Percentiles rank a stretch among this genome's conserved stretches.
These are phyloP conservation scores for Botrytis byssoidea DNA, from an alignment of 2,329 filamentous ascomycete genomes.

Conservation along the genomic window DNA sequence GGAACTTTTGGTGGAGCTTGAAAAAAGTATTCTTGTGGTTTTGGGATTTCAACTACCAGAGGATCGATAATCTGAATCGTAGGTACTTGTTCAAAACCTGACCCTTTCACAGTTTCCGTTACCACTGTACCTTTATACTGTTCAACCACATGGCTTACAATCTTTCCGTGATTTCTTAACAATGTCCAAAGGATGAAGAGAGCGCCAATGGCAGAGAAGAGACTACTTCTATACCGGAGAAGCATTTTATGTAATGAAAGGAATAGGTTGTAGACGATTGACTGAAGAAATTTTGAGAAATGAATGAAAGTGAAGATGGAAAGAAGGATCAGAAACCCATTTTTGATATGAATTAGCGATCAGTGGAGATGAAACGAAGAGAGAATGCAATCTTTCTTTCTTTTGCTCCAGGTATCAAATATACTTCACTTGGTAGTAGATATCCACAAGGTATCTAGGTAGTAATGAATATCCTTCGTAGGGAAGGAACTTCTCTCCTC, in stretches of 20 bases:
- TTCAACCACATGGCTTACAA: constrained; percentile 14
- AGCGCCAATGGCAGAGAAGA: constrained; percentile 1
- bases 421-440: not conserved
- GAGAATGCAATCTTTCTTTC: not conserved
- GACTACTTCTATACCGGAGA: constrained; percentile 12
- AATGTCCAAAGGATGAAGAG: constrained; percentile 10
- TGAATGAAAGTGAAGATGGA: not conserved
- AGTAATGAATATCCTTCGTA: not conserved
- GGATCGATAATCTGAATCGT: not conserved
- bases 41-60: not conserved
- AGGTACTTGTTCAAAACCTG: not conserved
- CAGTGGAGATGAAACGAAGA: too few relatives aligned
- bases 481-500: not conserved
- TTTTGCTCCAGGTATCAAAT: not conserved
- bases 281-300: not conserved
- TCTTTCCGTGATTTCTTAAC: not conserved
- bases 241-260: not conserved
- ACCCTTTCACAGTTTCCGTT: not conserved
- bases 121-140: not conserved
- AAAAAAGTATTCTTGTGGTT: not conserved
- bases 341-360: not conserved
- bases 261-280: not conserved
- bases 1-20: not conserved
- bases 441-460: too few relatives aligned
- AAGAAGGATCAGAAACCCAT: not conserved